Base-by-base conservation (phyloP, 306 rosid species). In the Rubus idaeus region DNA sequence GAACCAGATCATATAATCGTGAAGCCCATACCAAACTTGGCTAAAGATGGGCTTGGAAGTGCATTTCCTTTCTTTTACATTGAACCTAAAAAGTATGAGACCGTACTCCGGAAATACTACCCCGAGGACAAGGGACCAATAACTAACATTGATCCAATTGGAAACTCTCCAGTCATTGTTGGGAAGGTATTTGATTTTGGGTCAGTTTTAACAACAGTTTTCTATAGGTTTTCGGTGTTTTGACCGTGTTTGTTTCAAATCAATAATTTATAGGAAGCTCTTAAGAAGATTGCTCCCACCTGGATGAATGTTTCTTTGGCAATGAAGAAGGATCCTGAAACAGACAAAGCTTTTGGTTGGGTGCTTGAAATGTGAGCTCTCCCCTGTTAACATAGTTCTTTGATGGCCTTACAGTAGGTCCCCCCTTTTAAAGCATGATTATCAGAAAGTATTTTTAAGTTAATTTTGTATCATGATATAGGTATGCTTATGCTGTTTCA, bases 341-440 rank as follows among this genome's bases (percentile, higher is more conserved):
- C 99, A 20, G 99, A 96, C 78, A 93, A 90, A 80, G 96, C 99
- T 85, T 96, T 96, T 80, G 99, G 99, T 74, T 96, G 99, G 99
- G 99, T 96, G 85, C 99, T 96, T 79, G 99, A 96, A 91, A 96
- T 96, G 99, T 95, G 78, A 76, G 86, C 55, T 73, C 70, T 78
- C 83, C 42, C 75, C n/a, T 61, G 11, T 74, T 56, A 66, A 30
- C 72, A 62, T 56, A 18, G 37, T 68, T 61, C 21, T 68, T 9
- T 40, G 53, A 61, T 68, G 77, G 44, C 58, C 49, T 70, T 83
- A 16, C 30, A 18, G 52, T 46, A 35, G 30, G 45, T 68, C 50
- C 71, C 74, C 45, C 37, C 40, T 49, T n/a, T 60, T 5, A 0
- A 30, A 30, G 21, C 46, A 16, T 47, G 21, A 64, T 46, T 74